These are phyloP conservation scores for Teratosphaeria viscida DNA, from an alignment of 2,329 filamentous ascomycete genomes.

Conservation along the genomic window DNA sequence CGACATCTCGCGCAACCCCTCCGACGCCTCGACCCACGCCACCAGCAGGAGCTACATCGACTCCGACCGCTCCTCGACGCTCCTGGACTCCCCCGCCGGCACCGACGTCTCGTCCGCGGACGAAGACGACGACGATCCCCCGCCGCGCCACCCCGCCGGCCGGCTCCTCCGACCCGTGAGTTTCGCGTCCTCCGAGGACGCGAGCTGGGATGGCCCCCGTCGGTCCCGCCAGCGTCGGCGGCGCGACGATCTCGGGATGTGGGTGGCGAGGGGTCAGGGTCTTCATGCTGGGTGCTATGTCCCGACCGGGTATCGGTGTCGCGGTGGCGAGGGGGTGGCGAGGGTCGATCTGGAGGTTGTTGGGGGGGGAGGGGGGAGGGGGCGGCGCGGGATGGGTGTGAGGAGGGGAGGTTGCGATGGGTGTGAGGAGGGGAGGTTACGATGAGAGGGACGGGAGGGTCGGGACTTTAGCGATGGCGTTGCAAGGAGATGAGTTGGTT, in stretches of 20 bases:
- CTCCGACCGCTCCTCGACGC: constrained; percentile 5
- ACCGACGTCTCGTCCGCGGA: neutral
- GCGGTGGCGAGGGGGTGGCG: neutral
- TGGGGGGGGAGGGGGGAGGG: too few relatives aligned
- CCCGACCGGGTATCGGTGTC: constrained; percentile 4
- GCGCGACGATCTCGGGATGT: neutral
- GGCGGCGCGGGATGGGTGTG: too few relatives aligned
- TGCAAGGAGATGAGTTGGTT: too few relatives aligned
- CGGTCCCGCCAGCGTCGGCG: neutral
- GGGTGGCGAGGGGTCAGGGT: neutral
- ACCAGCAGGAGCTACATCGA: constrained; percentile 2
- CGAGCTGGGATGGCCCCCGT: neutral
- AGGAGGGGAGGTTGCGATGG: too few relatives aligned
- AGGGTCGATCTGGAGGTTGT: neutral
- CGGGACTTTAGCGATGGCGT: too few relatives aligned
- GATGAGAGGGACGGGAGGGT: too few relatives aligned
- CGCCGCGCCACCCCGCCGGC: neutral
- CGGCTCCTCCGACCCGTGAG: neutral
- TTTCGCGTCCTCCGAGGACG: neutral
- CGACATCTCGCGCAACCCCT: neutral
- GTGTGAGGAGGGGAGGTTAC: too few relatives aligned
- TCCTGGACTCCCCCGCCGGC: neutral
- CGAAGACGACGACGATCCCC: neutral
- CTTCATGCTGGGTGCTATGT: constrained; percentile 12
- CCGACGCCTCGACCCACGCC: constrained; percentile 2